Conservation (phyloP, 306 rosid genomes). For the Aeschynomene evenia region DNA sequence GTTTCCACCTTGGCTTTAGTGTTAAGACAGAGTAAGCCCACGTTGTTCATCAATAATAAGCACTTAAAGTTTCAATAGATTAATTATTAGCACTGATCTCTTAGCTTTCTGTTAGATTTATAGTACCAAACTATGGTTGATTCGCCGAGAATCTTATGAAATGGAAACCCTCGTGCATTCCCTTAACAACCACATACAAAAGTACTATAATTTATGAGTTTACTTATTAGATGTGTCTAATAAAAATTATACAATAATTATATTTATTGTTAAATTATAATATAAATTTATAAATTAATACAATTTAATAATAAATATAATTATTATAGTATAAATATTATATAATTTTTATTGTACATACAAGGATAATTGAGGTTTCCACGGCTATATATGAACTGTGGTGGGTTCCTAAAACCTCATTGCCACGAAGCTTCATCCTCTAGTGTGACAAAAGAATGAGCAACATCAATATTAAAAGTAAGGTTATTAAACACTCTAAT, state of each 20-base stretch:
- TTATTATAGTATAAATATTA: too few relatives aligned
- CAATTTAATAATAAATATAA: too few relatives aligned
- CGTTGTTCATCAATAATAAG: slow-evolving; percentile 44
- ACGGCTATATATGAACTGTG: background rate
- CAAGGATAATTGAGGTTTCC: background rate
- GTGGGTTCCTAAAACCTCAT: slow-evolving; percentile 45
- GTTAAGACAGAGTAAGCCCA: slow-evolving; percentile 52
- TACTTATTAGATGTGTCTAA: too few relatives aligned
- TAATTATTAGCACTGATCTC: background rate
- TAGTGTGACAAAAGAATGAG: background rate
- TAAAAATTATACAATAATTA: too few relatives aligned
- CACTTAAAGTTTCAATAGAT: slow-evolving; percentile 19
- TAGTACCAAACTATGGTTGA: too few relatives aligned
- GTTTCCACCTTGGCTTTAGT: slow-evolving; percentile 47
- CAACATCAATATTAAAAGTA: too few relatives aligned
- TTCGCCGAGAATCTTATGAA: slow-evolving; percentile 36
- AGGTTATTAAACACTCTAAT: too few relatives aligned
- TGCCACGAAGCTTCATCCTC: slow-evolving; percentile 44
- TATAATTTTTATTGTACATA: too few relatives aligned
- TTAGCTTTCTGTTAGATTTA: slow-evolving; percentile 14
- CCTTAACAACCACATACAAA: slow-evolving; percentile 28
- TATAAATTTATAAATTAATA: too few relatives aligned
- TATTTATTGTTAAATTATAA: too few relatives aligned
- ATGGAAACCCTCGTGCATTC: slow-evolving; percentile 41
- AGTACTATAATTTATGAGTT: background rate